These are phyloP conservation scores for Coemansia sp. DNA, from an alignment of 192 early-diverging fungal genomes.

Conservation along the genomic window DNA sequence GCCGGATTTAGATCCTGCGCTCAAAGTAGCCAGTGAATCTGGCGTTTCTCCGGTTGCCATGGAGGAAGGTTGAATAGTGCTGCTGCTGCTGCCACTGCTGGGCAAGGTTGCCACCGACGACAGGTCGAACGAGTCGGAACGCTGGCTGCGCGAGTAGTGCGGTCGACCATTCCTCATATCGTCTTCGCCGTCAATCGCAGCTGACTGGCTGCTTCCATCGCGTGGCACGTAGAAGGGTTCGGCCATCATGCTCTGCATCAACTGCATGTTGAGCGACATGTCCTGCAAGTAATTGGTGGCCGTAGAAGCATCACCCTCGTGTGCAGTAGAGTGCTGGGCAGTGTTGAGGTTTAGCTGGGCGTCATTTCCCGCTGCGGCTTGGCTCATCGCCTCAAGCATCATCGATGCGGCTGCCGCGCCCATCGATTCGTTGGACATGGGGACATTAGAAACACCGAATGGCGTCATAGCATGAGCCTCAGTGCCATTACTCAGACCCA, in stretches of 20 bases:
- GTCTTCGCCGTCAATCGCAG: neutral
- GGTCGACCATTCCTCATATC: neutral
- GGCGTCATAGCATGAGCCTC: conserved; percentile 16
- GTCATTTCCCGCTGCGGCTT: conserved; percentile 12
- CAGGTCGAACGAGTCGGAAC: conserved; percentile 46
- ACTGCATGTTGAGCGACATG: conserved; percentile 38
- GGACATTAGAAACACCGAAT: conserved; percentile 7
- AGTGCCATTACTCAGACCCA: conserved; percentile 14
- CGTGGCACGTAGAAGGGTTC: conserved; percentile 24
- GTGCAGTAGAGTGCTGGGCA: neutral
- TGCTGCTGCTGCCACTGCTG: neutral
- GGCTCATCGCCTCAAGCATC: conserved; percentile 26
- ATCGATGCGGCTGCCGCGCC: conserved; percentile 10
- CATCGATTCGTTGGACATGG: conserved; percentile 1
- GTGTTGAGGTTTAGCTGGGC: neutral
- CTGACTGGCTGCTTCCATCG: neutral
- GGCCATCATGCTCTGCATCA: conserved; percentile 46
- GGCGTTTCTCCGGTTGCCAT: neutral
- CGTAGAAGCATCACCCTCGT: neutral
- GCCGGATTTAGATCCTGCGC: conserved; percentile 20
- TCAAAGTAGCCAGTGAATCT: neutral
- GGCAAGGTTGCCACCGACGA: conserved; percentile 47
- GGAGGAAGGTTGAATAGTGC: neutral
- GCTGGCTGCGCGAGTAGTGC: conserved; percentile 26
- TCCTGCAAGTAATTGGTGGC: conserved; percentile 1